Conservation (phyloP, 441 rosid species). For the Erodium moschatum region DNA sequence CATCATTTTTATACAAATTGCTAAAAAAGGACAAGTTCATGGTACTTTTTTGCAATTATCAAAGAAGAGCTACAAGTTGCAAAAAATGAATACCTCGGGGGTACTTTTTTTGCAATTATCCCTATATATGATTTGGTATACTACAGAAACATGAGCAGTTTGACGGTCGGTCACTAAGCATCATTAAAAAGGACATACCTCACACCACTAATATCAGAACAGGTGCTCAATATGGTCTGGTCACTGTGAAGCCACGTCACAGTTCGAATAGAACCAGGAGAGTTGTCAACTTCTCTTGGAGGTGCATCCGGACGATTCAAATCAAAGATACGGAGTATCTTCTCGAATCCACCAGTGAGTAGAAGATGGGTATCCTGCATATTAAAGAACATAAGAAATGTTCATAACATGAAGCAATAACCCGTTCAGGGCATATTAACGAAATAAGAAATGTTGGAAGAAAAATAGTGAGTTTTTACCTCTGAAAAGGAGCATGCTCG, state of each 20-base stretch:
- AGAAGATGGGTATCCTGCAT: slow-evolving; percentile 69
- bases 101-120: no score
- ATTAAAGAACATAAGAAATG: not conserved
- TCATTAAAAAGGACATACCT: not conserved
- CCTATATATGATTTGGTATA: no score
- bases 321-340: slow-evolving; percentile 71
- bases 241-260: slow-evolving; percentile 93
- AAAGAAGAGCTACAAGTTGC: no score
- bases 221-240: slow-evolving; percentile 81
- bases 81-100: no score
- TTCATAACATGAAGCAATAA: not conserved
- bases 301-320: slow-evolving; percentile 73
- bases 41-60: no score
- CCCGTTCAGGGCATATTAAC: not conserved
- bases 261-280: slow-evolving; percentile 81
- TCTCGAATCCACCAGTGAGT: slow-evolving; percentile 91
- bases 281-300: slow-evolving; percentile 64
- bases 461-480: slow-evolving; percentile 31
- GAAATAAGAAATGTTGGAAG: not conserved
- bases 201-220: slow-evolving; percentile 75
- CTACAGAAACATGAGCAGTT: not conserved
- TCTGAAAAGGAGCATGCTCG: slow-evolving; percentile 89
- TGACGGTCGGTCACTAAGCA: not conserved
- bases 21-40: no score
- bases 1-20: no score